These are phyloP conservation scores for Phytophthora podocarpi DNA, from an alignment of 352 stramenopile genomes.

Conservation along the genomic window DNA sequence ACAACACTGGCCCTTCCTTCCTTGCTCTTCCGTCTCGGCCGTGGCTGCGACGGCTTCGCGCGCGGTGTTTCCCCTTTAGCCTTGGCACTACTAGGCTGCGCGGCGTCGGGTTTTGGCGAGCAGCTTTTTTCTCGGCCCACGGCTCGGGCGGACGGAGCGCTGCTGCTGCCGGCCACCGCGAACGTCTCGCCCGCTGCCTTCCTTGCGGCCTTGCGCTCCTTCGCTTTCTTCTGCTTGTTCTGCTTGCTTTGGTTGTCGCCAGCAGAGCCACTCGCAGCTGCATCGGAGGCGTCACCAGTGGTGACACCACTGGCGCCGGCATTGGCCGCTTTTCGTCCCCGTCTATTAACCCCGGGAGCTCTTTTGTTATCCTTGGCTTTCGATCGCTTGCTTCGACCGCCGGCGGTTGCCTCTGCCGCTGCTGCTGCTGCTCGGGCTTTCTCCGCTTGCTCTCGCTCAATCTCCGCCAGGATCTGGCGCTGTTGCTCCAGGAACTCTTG, in stretches of 20 bases:
- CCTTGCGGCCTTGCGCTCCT: conserved; percentile 36
- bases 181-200: conserved; percentile 38
- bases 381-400: neutral
- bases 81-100: neutral
- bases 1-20: neutral
- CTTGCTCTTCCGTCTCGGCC: conserved; percentile 5
- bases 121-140: conserved; percentile 7
- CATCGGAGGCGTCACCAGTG: neutral
- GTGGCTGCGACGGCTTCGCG: neutral
- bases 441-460: conserved; percentile 45
- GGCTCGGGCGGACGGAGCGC: neutral
- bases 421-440: conserved; percentile 19
- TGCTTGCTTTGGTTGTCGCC: conserved; percentile 29
- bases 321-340: conserved; percentile 23
- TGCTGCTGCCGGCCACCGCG: neutral
- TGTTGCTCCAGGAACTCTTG: conserved; percentile 71
- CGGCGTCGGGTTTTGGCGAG: neutral
- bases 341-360: conserved; percentile 2
- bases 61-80: neutral
- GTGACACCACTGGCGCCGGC: neutral
- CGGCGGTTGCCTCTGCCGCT: conserved; percentile 2
- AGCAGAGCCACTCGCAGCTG: neutral
- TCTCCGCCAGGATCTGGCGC: conserved; percentile 66
- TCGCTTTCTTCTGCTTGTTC: conserved; percentile 40
- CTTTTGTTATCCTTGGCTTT: conserved; percentile 20